Conservation (phyloP, 2,329 filamentous ascomycete species). For the Microsporum audouinii region DNA sequence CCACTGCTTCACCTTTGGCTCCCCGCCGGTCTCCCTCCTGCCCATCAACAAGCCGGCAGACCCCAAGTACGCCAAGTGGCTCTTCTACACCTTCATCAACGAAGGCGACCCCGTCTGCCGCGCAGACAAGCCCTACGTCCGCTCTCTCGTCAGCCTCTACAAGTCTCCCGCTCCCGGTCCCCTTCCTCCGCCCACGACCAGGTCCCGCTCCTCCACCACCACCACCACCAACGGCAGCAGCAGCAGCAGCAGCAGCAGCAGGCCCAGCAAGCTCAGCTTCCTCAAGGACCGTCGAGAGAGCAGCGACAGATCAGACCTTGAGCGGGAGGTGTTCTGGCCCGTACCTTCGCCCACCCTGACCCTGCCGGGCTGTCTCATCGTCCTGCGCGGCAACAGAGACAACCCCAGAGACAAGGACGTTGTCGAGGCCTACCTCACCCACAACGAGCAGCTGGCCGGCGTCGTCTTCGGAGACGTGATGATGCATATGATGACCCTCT, state of each 20-base stretch:
- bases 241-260: not conserved
- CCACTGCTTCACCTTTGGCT: slow-evolving; percentile 78
- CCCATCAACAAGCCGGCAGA: slow-evolving; percentile 52
- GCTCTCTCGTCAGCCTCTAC: slow-evolving; percentile 60
- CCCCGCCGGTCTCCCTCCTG: slow-evolving; percentile 62
- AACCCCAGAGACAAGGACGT: slow-evolving; percentile 39
- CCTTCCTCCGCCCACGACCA: slow-evolving; percentile 6
- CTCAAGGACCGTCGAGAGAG: slow-evolving; percentile 8
- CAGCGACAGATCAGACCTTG: not conserved
- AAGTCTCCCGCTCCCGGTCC: slow-evolving; percentile 51
- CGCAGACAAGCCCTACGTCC: slow-evolving; percentile 65
- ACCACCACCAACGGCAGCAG: not conserved
- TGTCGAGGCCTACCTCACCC: slow-evolving; percentile 58
- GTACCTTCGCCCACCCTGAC: slow-evolving; percentile 57
- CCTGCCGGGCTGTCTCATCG: slow-evolving; percentile 57
- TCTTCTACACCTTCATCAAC: slow-evolving; percentile 73
- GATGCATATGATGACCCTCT: slow-evolving; percentile 69
- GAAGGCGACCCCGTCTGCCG: slow-evolving; percentile 73
- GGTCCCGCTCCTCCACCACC: slow-evolving; percentile 12
- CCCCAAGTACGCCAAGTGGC: slow-evolving; percentile 46
- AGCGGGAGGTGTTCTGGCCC: slow-evolving; percentile 40
- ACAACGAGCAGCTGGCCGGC: slow-evolving; percentile 55
- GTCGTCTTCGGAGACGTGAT: slow-evolving; percentile 74
- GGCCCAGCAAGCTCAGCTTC: slow-evolving; percentile 1
- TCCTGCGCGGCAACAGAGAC: slow-evolving; percentile 43